Percentiles rank a stretch among this genome's conserved stretches.
These are phyloP conservation scores for Blastobotrys apis DNA, from an alignment of 1,139 yeast genomes.

Conservation along the genomic window DNA sequence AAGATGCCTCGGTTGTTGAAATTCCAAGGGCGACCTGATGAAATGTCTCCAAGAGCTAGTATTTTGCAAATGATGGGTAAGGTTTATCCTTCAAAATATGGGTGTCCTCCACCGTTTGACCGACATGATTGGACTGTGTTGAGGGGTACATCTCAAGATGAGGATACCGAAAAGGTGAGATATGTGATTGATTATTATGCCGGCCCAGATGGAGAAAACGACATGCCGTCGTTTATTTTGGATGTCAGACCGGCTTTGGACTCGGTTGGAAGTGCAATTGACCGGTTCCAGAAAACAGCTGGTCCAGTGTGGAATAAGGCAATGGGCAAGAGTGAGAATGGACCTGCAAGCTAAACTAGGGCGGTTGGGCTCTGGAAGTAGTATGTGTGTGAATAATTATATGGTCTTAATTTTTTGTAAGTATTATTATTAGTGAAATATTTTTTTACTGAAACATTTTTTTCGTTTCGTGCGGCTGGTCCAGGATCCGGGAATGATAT, in stretches of 20 bases:
- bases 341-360: too few relatives aligned
- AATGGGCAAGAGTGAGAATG: too few relatives aligned
- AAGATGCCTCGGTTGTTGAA: constrained; percentile 71
- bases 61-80: constrained; percentile 62
- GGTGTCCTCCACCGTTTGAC: constrained; percentile 86
- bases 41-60: constrained; percentile 82
- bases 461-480: too few relatives aligned
- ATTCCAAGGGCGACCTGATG: constrained; percentile 91
- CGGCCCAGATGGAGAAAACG: constrained; percentile 87
- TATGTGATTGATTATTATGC: constrained; percentile 93
- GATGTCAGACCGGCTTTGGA: constrained; percentile 97
- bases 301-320: constrained; percentile 46
- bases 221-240: constrained; percentile 83
- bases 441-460: too few relatives aligned
- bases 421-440: too few relatives aligned
- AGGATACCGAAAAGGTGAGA: constrained; percentile 60
- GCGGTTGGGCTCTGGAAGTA: too few relatives aligned
- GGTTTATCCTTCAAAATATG: constrained; percentile 67
- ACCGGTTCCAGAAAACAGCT: constrained; percentile 56
- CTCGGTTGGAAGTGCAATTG: constrained; percentile 54
- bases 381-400: too few relatives aligned
- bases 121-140: constrained; percentile 98
- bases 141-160: constrained; percentile 45
- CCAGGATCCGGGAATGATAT: too few relatives aligned
- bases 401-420: too few relatives aligned